Base-by-base conservation (phyloP, 495 filamentous ascomycete genomes). In the Aspergillus saccharolyticus region DNA sequence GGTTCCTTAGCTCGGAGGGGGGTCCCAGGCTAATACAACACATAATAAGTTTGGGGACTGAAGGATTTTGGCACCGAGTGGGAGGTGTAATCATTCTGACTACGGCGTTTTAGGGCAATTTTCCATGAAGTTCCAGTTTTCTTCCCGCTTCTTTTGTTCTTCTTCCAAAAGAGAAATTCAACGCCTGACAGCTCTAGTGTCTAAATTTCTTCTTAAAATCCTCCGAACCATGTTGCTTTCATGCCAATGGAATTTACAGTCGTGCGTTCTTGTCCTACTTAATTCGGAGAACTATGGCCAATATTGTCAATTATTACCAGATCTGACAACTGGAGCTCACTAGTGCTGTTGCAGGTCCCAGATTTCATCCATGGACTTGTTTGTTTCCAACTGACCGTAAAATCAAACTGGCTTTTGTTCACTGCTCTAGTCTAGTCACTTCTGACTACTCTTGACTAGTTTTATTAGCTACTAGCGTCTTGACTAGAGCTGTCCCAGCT, bases 221-320 rank as follows among this genome's bases (percentile, higher is more conserved):
- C 39, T 28, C 42, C 44, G 42, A 45, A n/a, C 21, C n/a, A 45
- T 55, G 54, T 42, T 49, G 53, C 54, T 48, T 44, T 48, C 21
- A 19, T 39, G 44, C 22, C 18, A 47, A 56, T 48, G 45, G 16
- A 21, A 9, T 33, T 20, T 24, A 45, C 42, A 54, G 44, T 44
- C 30, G 44, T 55, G 53, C 45, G 22, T 24, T 56, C 25, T 39
- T 39, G 54, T 56, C 28, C 44, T 16, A 56, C 54, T 39, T 50
- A 22, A 20, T 12, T 2, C 33, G 50, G 30, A 53, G 16, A 42
- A 47, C 54, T 50, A 54, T 50, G 19, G 19, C 46, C 54, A 60
- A 55, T 63, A 63, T 63, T 63, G 61, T 50, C 61, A 63, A 63
- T 63, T 63, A 63, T 63, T 63, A 65, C 63, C 60, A 62, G 59